Evolutionary conservation across 2,329 filamentous ascomycete genomes (phyloP).

Genomic region (Trichoderma lentiforme): DNA sequence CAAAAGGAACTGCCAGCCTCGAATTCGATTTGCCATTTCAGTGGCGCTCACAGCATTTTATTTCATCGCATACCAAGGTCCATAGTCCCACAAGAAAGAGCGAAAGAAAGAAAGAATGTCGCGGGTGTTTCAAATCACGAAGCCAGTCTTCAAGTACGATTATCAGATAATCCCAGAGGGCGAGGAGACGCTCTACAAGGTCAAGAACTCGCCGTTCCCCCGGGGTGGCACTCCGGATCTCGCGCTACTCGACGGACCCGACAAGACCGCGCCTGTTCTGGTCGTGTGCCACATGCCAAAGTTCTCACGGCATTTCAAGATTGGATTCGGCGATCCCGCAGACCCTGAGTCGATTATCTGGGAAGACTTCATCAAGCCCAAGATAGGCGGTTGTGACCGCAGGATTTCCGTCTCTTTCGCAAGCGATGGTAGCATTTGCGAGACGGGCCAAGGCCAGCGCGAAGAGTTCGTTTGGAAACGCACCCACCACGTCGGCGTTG

Average conservation of each 20-base stretch:
- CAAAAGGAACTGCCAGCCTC: neutral
- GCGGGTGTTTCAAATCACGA: slow-evolving; percentile 2
- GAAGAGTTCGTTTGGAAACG: slow-evolving; percentile 21
- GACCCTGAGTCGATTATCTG: slow-evolving; percentile 14
- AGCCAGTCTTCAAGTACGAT: neutral
- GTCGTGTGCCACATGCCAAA: slow-evolving; percentile 22
- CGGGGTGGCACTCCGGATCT: slow-evolving; percentile 16
- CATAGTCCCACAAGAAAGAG: neutral
- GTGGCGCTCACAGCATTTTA: neutral
- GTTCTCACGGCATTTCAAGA: slow-evolving; percentile 20
- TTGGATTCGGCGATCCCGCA: slow-evolving; percentile 22
- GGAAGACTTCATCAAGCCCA: slow-evolving; percentile 23
- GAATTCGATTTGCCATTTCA: neutral
- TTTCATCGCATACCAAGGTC: neutral
- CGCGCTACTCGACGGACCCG: slow-evolving; percentile 19
- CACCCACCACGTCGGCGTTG: slow-evolving; percentile 14
- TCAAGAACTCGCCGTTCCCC: slow-evolving; percentile 6
- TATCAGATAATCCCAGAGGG: slow-evolving; percentile 9
- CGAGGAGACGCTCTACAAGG: slow-evolving; percentile 13
- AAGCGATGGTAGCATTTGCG: neutral
- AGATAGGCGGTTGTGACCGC: slow-evolving; percentile 11
- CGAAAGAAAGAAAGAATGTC: neutral
- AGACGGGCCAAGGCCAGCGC: slow-evolving; percentile 2
- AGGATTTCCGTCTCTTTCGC: slow-evolving; percentile 4
- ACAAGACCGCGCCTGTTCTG: slow-evolving; percentile 2